Evolutionary conservation across 768 basidiomycete species (phyloP).

Genomic region (Pleurotus ostreatus): DNA sequence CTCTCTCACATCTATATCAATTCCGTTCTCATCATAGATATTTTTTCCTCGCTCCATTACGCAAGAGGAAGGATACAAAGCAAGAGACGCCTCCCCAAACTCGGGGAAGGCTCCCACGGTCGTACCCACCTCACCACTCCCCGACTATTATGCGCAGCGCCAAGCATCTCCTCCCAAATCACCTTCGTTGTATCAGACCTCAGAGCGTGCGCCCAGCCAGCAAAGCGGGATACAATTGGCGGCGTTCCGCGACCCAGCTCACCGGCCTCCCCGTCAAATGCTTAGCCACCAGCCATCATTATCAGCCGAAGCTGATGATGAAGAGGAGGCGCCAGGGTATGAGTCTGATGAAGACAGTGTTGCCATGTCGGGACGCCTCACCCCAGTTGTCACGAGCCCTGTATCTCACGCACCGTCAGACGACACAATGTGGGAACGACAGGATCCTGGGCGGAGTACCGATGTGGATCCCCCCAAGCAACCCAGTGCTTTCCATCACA

Average conservation of each 20-base stretch:
- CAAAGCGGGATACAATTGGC: not conserved
- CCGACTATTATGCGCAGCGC: constrained; percentile 25
- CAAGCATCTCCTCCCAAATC: constrained; percentile 13
- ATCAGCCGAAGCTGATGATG: constrained; percentile 19
- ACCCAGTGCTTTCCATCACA: constrained; percentile 14
- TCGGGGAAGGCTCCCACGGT: constrained; percentile 24
- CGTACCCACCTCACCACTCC: constrained; percentile 22
- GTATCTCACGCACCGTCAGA: constrained; percentile 24
- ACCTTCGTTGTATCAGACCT: not conserved
- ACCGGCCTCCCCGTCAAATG: not conserved
- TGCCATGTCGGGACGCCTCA: constrained; percentile 21
- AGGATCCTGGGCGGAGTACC: constrained; percentile 11
- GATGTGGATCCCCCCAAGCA: constrained; percentile 14
- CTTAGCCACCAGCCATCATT: constrained; percentile 13
- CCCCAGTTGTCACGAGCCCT: constrained; percentile 13
- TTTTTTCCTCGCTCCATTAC: constrained; percentile 78
- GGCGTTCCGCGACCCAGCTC: constrained; percentile 1
- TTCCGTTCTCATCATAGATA: constrained; percentile 35
- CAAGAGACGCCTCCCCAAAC: constrained; percentile 29
- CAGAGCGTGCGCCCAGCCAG: not conserved
- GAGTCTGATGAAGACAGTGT: constrained; percentile 32
- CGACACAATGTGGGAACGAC: constrained; percentile 26
- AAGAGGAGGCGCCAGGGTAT: constrained; percentile 32
- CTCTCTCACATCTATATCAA: not conserved
- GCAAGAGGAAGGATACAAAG: constrained; percentile 58